A percentile compares a stretch with the other conserved stretches of the same genome.
Conservation (phyloP, 108 stramenopile species). For the Asterionellopsis glacialis region DNA sequence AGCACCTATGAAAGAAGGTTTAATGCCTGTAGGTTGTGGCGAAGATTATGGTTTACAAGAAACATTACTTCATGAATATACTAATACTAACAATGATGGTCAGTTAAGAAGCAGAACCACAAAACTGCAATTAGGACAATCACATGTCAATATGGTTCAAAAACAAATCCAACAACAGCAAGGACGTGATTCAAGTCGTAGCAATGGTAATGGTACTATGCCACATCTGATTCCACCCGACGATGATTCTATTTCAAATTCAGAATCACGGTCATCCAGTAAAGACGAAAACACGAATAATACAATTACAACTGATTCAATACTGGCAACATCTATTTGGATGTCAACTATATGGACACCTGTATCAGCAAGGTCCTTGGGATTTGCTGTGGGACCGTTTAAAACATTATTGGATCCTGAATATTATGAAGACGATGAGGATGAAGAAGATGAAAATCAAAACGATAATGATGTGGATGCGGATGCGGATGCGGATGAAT, state of each 20-base stretch:
- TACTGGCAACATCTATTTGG: constrained; percentile 64
- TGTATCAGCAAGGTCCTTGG: constrained; percentile 65
- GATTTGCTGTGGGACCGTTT: constrained; percentile 86
- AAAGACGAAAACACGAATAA: constrained; percentile 10
- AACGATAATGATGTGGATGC: constrained; percentile 9
- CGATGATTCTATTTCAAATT: not conserved
- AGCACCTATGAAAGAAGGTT: constrained; percentile 44
- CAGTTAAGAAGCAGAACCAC: not conserved
- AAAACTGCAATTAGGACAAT: constrained; percentile 34
- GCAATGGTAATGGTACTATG: no score
- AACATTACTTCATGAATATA: constrained; percentile 46
- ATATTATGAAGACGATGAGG: constrained; percentile 56
- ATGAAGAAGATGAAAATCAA: constrained; percentile 29
- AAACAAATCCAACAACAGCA: not conserved
- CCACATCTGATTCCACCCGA: constrained; percentile 66
- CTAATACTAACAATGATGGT: constrained; percentile 7
- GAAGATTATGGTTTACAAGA: constrained; percentile 64
- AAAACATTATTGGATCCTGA: constrained; percentile 74
- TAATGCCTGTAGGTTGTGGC: constrained; percentile 60
- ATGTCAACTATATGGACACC: constrained; percentile 69
- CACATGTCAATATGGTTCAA: constrained; percentile 37
- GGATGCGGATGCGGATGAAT: constrained; percentile 19
- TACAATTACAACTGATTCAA: constrained; percentile 16
- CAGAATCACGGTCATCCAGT: not conserved
- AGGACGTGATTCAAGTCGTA: no score